Percentiles rank a stretch among this genome's conserved stretches.
These are phyloP conservation scores for Pisolithus albus DNA, from an alignment of 768 basidiomycete genomes.

Conservation along the genomic window DNA sequence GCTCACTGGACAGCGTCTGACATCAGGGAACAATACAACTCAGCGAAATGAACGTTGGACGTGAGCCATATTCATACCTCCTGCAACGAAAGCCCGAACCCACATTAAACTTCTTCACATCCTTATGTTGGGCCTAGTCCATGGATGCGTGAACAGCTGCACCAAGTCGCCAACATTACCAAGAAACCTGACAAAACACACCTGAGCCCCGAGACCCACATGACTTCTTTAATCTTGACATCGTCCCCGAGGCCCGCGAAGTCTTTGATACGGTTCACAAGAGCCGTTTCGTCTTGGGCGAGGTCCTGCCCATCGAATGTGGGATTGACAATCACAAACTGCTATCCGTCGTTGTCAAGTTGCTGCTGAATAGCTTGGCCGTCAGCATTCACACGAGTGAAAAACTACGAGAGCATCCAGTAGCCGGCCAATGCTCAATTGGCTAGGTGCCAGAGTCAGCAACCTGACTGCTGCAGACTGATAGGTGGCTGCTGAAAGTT, in stretches of 20 bases:
- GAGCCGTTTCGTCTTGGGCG: slow-evolving; percentile 15
- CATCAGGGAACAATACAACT: too few relatives aligned
- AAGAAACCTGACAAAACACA: slow-evolving; percentile 6
- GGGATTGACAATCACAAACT: slow-evolving; percentile 5
- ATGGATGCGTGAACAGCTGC: neutral
- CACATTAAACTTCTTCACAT: slow-evolving; percentile 14
- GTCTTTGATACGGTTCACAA: slow-evolving; percentile 27
- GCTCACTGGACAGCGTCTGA: neutral
- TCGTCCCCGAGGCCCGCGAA: slow-evolving; percentile 12
- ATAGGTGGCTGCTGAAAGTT: too few relatives aligned
- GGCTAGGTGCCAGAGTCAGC: too few relatives aligned
- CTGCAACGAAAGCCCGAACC: too few relatives aligned
- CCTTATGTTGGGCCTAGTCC: too few relatives aligned
- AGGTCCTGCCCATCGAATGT: slow-evolving; percentile 10
- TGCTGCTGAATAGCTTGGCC: neutral
- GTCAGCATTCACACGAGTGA: too few relatives aligned
- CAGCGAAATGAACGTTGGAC: too few relatives aligned
- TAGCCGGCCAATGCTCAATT: too few relatives aligned
- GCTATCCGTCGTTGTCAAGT: slow-evolving; percentile 17
- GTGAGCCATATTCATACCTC: too few relatives aligned
- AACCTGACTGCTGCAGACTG: too few relatives aligned
- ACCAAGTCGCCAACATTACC: neutral
- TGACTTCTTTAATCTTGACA: slow-evolving; percentile 8
- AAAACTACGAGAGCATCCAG: too few relatives aligned
- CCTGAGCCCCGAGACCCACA: slow-evolving; percentile 24